A percentile compares a stretch with the other conserved stretches of the same genome.
phyloP scores from a whole-genome alignment of 768 basidiomycete genomes.

The Suillus sp. region DNA sequence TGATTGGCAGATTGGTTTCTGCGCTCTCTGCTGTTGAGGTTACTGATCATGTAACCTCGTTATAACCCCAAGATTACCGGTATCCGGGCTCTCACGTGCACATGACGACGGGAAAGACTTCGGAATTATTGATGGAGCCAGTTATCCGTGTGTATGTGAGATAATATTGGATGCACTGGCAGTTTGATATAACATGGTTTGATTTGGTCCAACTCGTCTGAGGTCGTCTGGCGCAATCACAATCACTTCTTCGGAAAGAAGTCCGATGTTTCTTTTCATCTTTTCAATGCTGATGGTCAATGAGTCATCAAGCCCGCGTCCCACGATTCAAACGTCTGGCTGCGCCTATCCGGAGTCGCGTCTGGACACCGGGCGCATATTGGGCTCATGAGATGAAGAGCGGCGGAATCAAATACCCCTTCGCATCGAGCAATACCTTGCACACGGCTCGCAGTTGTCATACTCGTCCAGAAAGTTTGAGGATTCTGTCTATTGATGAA shows the following conservation, averaged over 20 bases:
- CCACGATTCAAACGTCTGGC: not conserved
- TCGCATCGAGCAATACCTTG: not conserved
- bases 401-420: not conserved
- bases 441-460: not conserved
- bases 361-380: not conserved
- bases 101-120: not conserved
- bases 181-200: too few relatives aligned
- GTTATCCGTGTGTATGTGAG: not conserved
- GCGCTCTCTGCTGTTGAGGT: too few relatives aligned
- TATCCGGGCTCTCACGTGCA: not conserved
- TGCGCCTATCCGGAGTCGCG: not conserved
- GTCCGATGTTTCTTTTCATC: not conserved
- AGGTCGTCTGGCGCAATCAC: not conserved
- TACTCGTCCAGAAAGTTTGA: not conserved
- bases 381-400: not conserved
- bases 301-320: not conserved
- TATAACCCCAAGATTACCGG: not conserved
- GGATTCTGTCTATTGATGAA: not conserved
- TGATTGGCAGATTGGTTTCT: not conserved
- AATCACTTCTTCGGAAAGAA: not conserved
- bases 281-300: not conserved
- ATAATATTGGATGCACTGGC: not conserved
- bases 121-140: not conserved
- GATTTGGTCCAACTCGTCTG: not conserved
- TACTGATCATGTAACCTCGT: too few relatives aligned